Conservation (phyloP, 306 rosid species). For the Abrus pulchellus region DNA sequence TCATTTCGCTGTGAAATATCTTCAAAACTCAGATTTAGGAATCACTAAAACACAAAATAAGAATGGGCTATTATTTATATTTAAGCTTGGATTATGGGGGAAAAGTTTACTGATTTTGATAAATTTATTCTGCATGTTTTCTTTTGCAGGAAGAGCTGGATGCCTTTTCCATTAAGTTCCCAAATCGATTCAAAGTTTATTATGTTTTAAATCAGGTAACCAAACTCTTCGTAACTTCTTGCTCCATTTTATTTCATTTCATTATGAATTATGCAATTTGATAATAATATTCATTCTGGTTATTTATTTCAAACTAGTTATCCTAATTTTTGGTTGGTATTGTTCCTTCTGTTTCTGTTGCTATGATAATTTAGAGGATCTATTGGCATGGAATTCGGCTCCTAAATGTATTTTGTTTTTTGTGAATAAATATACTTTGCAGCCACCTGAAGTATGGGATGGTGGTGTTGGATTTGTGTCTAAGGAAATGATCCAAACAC, state of each 20-base stretch:
- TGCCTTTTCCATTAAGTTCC: constrained; percentile 61
- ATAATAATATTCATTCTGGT: background rate
- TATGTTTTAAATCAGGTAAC: constrained; percentile 86
- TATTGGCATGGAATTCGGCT: constrained; percentile 4
- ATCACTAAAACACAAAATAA: background rate
- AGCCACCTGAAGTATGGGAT: constrained; percentile 96
- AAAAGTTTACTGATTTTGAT: background rate
- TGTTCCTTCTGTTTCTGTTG: constrained; percentile 25
- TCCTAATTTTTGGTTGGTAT: constrained; percentile 8
- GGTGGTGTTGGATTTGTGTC: constrained; percentile 90
- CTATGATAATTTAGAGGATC: background rate
- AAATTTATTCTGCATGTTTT: constrained; percentile 4
- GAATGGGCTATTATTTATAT: constrained; percentile 13
- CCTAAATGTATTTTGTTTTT: background rate
- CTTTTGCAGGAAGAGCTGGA: constrained; percentile 82
- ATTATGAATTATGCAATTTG: background rate
- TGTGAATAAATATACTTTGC: constrained; percentile 30
- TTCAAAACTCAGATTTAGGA: background rate
- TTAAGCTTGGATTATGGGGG: constrained; percentile 18
- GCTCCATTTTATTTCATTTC: background rate
- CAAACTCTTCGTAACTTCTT: constrained; percentile 23
- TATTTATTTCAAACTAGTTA: background rate
- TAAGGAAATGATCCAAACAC: constrained; percentile 83
- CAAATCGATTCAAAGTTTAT: constrained; percentile 70
- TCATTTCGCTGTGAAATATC: constrained; percentile 7